Conservation (phyloP, 78 protist species). For the Dictyostelium discoideum region dicty_2.7 NC_007088.5:1937001-1937500, state of each 20-base stretch:
- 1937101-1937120: conserved; percentile 57
- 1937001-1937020: neutral
- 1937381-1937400: neutral
- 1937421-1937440: neutral
- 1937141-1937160: conserved; percentile 41
- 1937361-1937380: neutral
- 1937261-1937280: conserved; percentile 40
- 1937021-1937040: neutral
- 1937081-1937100: neutral
- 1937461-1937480: conserved; percentile 75
- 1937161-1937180: neutral
- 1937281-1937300: conserved; percentile 62
- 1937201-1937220: neutral
- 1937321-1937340: conserved; percentile 44
- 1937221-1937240: neutral
- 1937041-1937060: neutral
- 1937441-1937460: conserved; percentile 62
- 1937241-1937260: conserved; percentile 22
- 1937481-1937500: conserved; percentile 72
- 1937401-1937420: no score
- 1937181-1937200: neutral
- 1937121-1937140: conserved; percentile 69
- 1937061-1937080: neutral
- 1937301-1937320: conserved; percentile 62
- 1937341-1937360: conserved; percentile 5